Evolutionary conservation across 306 rosid species (phyloP), one percentile per base, ranked within the genome.

Genomic region (Purshia tridentata): DNA sequence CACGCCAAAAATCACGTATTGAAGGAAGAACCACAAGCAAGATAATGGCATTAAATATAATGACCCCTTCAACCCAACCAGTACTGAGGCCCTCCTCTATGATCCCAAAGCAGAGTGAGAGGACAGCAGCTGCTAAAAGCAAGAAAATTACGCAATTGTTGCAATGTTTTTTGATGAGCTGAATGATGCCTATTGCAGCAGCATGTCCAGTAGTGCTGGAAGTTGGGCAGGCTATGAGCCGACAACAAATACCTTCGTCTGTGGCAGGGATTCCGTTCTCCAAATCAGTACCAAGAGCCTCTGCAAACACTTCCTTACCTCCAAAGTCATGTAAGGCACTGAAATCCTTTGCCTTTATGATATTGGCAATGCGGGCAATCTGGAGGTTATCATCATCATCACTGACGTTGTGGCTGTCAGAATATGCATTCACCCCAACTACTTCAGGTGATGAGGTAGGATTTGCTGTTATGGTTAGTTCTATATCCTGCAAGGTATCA

Each of bases 81-180:
- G 63, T 69, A 8, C 19, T 41, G 20, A 0, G 4, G 20, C 65
- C 65, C 13, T 54, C 65, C 74, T 14, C 40, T 62, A 10, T 13
- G 54, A 70, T 44, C 2, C 65, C 74, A 14, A 70, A 55, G 53
- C 53, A 10, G 39, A 70, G 40, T 70, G 74, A 70, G 52, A 70
- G 42, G 42, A 2, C 74, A 0, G 74, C 65, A 0, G 65, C 13
- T 20, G 4, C 10, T 8, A n/a, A 42, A 10, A 70, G 74, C 20
- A 70, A 50, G 44, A 54, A 3, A 70, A 70, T 20, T 16, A 15
- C 42, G 53, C 2, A 41, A 42, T 18, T 55, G 45, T 55, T 42
- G 65, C 53, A 70, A 19, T 23, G 40, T 19, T 12, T 40, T 41
- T 5, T 6, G 23, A 53, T 46, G 14, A 20, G 15, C 16, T 40